Evolutionary conservation across 2,329 filamentous ascomycete genomes (phyloP).

Genomic region (Purpureocillium lavendulum): DNA sequence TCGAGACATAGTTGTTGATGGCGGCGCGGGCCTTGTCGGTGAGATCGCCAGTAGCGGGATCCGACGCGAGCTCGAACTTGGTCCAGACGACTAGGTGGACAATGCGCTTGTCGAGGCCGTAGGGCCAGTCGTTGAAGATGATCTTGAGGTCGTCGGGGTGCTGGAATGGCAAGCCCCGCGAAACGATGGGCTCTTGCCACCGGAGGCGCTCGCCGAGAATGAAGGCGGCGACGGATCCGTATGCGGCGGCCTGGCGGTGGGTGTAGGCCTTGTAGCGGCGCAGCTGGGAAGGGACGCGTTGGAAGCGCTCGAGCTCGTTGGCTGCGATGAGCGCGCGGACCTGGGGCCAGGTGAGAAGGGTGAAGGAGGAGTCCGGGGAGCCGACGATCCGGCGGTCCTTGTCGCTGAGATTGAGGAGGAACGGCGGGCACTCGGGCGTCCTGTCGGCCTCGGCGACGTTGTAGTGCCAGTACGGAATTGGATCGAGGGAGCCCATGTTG

Average conservation of each 20-base stretch:
- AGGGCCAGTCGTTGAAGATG: constrained; percentile 89
- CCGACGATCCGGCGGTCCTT: constrained; percentile 66
- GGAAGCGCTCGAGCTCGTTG: constrained; percentile 70
- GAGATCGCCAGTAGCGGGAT: constrained; percentile 56
- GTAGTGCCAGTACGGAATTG: constrained; percentile 68
- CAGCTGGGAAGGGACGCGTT: constrained; percentile 67
- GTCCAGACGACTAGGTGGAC: constrained; percentile 89
- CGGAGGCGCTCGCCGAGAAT: constrained; percentile 60
- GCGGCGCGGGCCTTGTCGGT: constrained; percentile 52
- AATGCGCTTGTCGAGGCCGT: constrained; percentile 70
- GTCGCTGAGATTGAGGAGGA: constrained; percentile 49
- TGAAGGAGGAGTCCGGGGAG: constrained; percentile 61
- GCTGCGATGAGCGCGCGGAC: constrained; percentile 52
- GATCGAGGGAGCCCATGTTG: constrained; percentile 26
- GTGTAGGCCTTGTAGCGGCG: constrained; percentile 69
- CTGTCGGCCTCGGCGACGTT: constrained; percentile 61
- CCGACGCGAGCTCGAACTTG: constrained; percentile 72
- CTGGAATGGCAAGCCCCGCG: constrained; percentile 31
- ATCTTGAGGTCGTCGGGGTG: constrained; percentile 57
- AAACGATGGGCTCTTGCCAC: constrained; percentile 48
- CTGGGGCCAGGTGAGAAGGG: constrained; percentile 57
- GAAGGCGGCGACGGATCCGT: constrained; percentile 74
- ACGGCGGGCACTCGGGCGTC: constrained; percentile 62
- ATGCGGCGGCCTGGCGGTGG: constrained; percentile 50
- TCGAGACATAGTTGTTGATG: constrained; percentile 64